Conservation (phyloP, 345 rosid species). For the Brassica nigra region DNA sequence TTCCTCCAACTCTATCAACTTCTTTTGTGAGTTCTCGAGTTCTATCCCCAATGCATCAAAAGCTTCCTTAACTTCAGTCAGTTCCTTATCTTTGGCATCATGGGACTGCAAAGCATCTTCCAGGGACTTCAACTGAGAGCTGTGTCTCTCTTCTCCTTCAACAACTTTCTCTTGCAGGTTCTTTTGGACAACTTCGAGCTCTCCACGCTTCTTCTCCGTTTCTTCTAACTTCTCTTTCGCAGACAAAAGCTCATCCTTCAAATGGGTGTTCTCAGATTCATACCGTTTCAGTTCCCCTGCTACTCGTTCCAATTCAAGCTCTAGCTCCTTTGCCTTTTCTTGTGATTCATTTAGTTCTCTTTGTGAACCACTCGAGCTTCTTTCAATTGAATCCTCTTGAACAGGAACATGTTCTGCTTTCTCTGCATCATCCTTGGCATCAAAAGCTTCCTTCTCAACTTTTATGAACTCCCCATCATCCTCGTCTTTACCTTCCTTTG, state of each 20-base stretch:
- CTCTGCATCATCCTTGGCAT: constrained; percentile 56
- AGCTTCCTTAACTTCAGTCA: constrained; percentile 72
- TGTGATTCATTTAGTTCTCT: constrained; percentile 81
- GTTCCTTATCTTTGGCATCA: constrained; percentile 77
- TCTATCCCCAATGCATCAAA: constrained; percentile 65
- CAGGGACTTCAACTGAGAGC: constrained; percentile 55
- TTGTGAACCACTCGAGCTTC: constrained; percentile 58
- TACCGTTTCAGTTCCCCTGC: constrained; percentile 61
- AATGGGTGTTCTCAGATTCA: constrained; percentile 64
- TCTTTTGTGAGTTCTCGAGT: constrained; percentile 63
- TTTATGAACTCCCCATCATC: constrained; percentile 90
- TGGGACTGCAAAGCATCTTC: constrained; percentile 67
- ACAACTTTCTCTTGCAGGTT: constrained; percentile 63
- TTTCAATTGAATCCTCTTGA: constrained; percentile 48
- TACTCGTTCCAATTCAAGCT: constrained; percentile 74
- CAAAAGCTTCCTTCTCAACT: constrained; percentile 81
- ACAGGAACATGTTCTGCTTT: constrained; percentile 30
- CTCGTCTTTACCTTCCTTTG: constrained; percentile 61
- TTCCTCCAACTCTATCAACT: constrained; percentile 63
- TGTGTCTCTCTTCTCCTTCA: constrained; percentile 69
- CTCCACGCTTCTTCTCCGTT: constrained; percentile 58
- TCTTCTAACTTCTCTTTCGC: constrained; percentile 62
- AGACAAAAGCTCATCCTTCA: constrained; percentile 57
- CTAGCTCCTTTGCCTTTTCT: constrained; percentile 78
- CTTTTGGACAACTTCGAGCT: constrained; percentile 64